phyloP scores from a whole-genome alignment of 306 rosid species.

The Dryas octopetala region DNA sequence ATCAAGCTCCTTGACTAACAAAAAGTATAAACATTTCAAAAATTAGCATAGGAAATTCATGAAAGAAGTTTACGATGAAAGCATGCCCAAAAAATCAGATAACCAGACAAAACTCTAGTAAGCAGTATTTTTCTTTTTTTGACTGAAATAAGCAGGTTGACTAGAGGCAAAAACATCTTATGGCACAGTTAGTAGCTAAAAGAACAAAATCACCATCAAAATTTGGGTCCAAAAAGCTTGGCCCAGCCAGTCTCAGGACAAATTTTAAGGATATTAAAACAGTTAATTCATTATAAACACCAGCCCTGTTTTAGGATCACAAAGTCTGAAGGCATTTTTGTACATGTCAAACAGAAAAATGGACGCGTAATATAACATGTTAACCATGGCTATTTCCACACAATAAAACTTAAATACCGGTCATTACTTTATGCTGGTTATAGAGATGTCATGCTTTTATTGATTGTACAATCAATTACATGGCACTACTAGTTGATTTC shows the following conservation, averaged over 20 bases:
- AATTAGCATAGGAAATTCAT: conserved; percentile 18
- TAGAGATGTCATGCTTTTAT: not conserved
- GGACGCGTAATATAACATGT: not conserved
- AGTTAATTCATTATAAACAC: not conserved
- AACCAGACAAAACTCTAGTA: not conserved
- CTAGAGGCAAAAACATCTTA: not conserved
- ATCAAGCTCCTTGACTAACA: conserved; percentile 77
- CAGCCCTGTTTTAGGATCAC: not conserved
- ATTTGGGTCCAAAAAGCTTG: not conserved
- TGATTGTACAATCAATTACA: not conserved
- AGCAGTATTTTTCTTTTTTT: no score
- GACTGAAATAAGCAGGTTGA: not conserved
- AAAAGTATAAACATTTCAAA: conserved; percentile 28
- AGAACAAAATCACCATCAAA: not conserved
- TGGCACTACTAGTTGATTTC: not conserved
- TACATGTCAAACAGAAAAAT: not conserved
- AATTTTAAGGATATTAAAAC: not conserved
- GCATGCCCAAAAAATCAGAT: not conserved
- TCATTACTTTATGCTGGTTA: not conserved
- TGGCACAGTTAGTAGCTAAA: not conserved
- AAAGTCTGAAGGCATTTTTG: not conserved
- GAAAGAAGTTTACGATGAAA: not conserved
- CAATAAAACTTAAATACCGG: no score
- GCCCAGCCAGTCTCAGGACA: not conserved
- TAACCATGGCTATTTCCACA: no score